phyloP scores from a whole-genome alignment of 805 yeast species.

The Dipodascus albidus region DNA sequence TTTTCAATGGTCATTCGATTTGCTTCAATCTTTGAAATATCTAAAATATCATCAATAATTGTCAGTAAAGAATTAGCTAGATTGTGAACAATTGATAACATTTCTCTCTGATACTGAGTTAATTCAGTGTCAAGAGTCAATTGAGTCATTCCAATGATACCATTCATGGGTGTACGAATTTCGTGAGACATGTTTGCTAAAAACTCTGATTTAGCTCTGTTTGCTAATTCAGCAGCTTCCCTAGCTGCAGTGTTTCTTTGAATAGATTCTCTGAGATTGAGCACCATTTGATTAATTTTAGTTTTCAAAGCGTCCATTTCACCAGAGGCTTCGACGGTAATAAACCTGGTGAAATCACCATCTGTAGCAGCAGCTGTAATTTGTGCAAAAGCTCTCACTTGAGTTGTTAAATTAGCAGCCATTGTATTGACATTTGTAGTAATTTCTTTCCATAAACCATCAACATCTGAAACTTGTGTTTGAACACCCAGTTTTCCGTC shows the following conservation, averaged over 20 bases:
- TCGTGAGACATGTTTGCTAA: slow-evolving; percentile 84
- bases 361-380: slow-evolving; percentile 91
- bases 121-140: slow-evolving; percentile 77
- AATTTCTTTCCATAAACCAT: slow-evolving; percentile 85
- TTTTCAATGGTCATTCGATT: slow-evolving; percentile 88
- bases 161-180: slow-evolving; percentile 85
- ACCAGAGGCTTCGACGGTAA: slow-evolving; percentile 85
- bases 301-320: slow-evolving; percentile 62
- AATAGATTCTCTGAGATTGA: slow-evolving; percentile 75
- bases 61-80: slow-evolving; percentile 77
- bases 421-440: slow-evolving; percentile 85
- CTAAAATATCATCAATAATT: slow-evolving; percentile 80
- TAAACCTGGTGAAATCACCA: slow-evolving; percentile 83
- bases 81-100: slow-evolving; percentile 82
- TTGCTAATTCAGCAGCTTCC: slow-evolving; percentile 88
- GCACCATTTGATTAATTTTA: slow-evolving; percentile 67
- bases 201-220: slow-evolving; percentile 80
- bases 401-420: slow-evolving; percentile 90
- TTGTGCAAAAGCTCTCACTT: slow-evolving; percentile 87
- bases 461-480: slow-evolving; percentile 83
- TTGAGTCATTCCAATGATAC: slow-evolving; percentile 90
- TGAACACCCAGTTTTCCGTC: slow-evolving; percentile 89
- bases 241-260: slow-evolving; percentile 89
- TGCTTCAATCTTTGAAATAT: slow-evolving; percentile 88
- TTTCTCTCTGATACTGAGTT: slow-evolving; percentile 85